Evolutionary conservation across 768 basidiomycete species (phyloP).

Genomic region (Amanita pseudoporphyria): DNA sequence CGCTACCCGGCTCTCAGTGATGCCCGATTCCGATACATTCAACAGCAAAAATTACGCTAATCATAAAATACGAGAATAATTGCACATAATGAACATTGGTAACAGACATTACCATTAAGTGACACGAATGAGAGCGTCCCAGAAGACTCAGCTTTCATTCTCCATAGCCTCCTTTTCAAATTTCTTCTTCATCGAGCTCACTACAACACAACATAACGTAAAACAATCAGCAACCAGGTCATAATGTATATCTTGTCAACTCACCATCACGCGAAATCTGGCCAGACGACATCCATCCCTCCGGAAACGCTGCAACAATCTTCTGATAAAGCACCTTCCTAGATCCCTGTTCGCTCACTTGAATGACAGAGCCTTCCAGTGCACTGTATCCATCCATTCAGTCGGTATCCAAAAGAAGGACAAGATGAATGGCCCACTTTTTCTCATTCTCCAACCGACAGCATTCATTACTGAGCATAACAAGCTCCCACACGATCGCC

Average conservation of each 20-base stretch:
- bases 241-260: constrained; percentile 14
- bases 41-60: not conserved
- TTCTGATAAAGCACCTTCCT: constrained; percentile 78
- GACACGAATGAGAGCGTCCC: not conserved
- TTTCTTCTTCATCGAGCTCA: constrained; percentile 81
- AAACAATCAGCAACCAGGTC: not conserved
- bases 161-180: constrained; percentile 66
- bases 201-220: constrained; percentile 26
- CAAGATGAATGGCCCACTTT: constrained; percentile 21
- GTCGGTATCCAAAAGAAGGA: constrained; percentile 8
- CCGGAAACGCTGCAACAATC: constrained; percentile 74
- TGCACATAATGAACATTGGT: too few relatives aligned
- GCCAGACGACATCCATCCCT: constrained; percentile 79
- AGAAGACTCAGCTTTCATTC: constrained; percentile 26
- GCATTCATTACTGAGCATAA: constrained; percentile 74
- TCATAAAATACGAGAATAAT: not conserved
- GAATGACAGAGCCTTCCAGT: constrained; percentile 59
- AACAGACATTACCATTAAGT: too few relatives aligned
- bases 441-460: constrained; percentile 50
- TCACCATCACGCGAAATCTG: constrained; percentile 81
- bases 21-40: not conserved
- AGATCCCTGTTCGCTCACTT: constrained; percentile 73
- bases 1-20: too few relatives aligned
- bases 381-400: constrained; percentile 18
- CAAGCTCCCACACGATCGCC: constrained; percentile 68